Base-by-base conservation (phyloP, 305 asterid species). In the Striga hermonthica region DNA sequence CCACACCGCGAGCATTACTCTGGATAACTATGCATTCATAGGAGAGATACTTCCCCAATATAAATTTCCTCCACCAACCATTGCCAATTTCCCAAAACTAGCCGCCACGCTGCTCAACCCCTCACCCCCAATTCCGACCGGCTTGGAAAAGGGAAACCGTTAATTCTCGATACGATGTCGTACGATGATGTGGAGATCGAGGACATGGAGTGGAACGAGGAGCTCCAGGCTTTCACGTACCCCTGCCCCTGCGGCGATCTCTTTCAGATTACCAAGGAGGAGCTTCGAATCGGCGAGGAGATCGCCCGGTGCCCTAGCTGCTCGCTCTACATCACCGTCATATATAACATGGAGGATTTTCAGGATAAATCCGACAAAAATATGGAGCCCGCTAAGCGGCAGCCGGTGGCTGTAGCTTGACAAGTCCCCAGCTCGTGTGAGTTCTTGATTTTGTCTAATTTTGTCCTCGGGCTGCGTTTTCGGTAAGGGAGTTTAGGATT, bases 221-320 rank as follows among this genome's bases (percentile, higher is more conserved):
- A 83, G 82, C 80, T 91, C 16, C 65, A 85, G 60, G 76, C 97
- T 3, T 91, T 63, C 78, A 91, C 95, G 0, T 91, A 91, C 68
- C 98, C 98, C 0, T 89, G 98, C 41, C 98, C 97, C 4, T 91
- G 98, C 74, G 96, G 97, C 37, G 97, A 91, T 80, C 81, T 91
- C 0, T 91, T 91, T 68, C 95, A 87, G 75, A 91, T 91, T 14
- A 84, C 95, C 4, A 87, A 81, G 60, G 95, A 91, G 73, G 98
- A 91, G 6, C 80, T 91, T 9, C 81, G 80, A 28, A 64, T 84
- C 41, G 98, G 98, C 22, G 98, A 91, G 75, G 96, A 91, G 70
- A 89, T 89, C 57, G 95, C 96, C 1, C 83, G 83, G 4, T 88
- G 85, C 84, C 98, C 97, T 60, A 87, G 98, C 77, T 91, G 98